These are phyloP conservation scores for Aspergillus melleus DNA, from an alignment of 2,329 filamentous ascomycete species.

Conservation along the genomic window DNA sequence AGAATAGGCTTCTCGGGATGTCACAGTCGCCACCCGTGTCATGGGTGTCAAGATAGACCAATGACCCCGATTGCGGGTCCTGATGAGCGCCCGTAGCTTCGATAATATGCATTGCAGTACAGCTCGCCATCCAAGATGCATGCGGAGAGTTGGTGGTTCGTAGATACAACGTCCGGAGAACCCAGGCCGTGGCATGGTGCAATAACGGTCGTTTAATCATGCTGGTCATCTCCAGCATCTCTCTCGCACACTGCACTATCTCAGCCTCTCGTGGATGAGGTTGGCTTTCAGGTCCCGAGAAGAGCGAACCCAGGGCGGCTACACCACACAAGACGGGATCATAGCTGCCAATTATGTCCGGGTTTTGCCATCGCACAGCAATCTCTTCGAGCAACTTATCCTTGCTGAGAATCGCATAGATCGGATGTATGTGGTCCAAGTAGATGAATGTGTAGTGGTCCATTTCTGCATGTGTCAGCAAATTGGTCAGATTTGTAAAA, in stretches of 20 bases:
- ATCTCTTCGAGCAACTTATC: constrained; percentile 20
- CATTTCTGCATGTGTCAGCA: constrained; percentile 49
- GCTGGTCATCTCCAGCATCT: constrained; percentile 43
- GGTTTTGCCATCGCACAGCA: constrained; percentile 26
- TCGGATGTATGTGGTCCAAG: constrained; percentile 52
- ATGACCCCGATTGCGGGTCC: constrained; percentile 9
- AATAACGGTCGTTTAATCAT: constrained; percentile 20
- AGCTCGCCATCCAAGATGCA: constrained; percentile 55
- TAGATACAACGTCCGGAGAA: constrained; percentile 54
- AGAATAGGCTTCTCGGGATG: constrained; percentile 10
- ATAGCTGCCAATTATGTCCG: constrained; percentile 19
- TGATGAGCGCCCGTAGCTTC: constrained; percentile 47
- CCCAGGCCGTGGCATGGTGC: constrained; percentile 43
- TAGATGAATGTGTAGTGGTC: constrained; percentile 46
- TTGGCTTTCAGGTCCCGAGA: constrained; percentile 44
- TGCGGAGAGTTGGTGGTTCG: constrained; percentile 55
- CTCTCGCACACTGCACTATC: constrained; percentile 47
- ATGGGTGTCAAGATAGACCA: constrained; percentile 15
- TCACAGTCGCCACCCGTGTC: constrained; percentile 6
- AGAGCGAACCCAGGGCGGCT: constrained; percentile 53
- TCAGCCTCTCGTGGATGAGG: constrained; percentile 42
- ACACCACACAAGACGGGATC: constrained; percentile 54
- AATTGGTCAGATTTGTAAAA: constrained; percentile 41
- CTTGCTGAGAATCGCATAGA: constrained; percentile 51
- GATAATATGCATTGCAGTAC: constrained; percentile 57